Conservation (phyloP, 208 protist species). For the Porcisia hertigi region DNA sequence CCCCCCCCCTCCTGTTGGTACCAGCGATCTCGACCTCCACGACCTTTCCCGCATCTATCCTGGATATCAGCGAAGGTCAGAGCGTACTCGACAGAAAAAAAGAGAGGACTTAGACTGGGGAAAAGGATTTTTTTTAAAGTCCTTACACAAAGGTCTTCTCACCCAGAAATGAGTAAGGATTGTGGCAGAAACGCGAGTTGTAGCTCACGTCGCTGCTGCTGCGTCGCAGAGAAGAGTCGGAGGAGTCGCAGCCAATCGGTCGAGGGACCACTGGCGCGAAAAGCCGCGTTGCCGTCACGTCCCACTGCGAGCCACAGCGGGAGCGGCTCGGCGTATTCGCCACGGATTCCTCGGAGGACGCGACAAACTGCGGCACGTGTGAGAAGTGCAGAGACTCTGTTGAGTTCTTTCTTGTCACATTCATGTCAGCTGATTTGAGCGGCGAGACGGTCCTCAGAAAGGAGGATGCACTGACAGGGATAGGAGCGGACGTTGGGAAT, state of each 20-base stretch:
- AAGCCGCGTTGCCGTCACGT: conserved; percentile 2
- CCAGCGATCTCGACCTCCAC: not conserved
- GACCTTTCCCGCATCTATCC: too few species aligned
- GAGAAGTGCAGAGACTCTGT: conserved; percentile 11
- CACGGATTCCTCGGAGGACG: conserved; percentile 11
- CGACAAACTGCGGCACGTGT: conserved; percentile 4
- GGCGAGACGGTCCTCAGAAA: not conserved
- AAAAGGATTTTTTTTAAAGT: not conserved
- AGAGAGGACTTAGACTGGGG: not conserved
- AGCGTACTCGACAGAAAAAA: not conserved
- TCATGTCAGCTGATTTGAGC: not conserved
- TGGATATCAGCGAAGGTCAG: not conserved
- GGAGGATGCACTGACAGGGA: too few species aligned
- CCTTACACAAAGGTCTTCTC: conserved; percentile 21
- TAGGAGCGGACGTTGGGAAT: not conserved
- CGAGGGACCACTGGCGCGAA: not conserved
- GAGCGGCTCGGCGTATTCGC: conserved; percentile 20
- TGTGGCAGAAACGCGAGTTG: conserved; percentile 30
- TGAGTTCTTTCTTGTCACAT: conserved; percentile 9
- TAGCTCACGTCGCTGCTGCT: conserved; percentile 18
- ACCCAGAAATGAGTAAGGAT: conserved; percentile 25
- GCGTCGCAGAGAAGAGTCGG: conserved; percentile 16
- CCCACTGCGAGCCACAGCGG: conserved; percentile 16
- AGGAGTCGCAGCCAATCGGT: conserved; percentile 12
- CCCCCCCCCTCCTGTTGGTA: too few species aligned